Percentiles rank a stretch among this genome's conserved stretches.
Evolutionary conservation across 1,284 basidiomycete species (phyloP).

Genomic region (Austroboletus niveus): DNA sequence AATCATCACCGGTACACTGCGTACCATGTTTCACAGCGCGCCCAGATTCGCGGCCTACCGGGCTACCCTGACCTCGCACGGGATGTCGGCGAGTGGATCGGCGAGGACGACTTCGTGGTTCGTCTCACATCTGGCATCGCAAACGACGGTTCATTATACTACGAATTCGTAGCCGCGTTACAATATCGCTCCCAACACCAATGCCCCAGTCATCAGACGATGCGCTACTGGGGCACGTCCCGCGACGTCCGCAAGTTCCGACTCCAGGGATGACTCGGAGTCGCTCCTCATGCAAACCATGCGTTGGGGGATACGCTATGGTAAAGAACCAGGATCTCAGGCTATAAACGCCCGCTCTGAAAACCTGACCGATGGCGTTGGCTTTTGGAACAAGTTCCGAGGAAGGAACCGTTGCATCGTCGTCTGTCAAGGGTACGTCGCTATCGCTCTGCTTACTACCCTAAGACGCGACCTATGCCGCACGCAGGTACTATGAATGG

Average conservation of each 20-base stretch:
- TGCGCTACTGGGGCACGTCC: background rate
- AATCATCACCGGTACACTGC: background rate
- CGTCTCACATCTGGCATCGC: conserved; percentile 18
- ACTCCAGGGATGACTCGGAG: conserved; percentile 3
- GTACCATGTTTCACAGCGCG: conserved; percentile 12
- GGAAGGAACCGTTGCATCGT: conserved; percentile 79
- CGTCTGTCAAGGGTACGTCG: conserved; percentile 69
- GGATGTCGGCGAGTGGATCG: conserved; percentile 59
- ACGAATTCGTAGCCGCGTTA: conserved; percentile 44
- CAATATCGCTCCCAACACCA: conserved; percentile 71
- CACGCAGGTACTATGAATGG: conserved; percentile 86
- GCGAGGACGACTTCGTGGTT: conserved; percentile 56
- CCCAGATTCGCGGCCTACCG: conserved; percentile 42
- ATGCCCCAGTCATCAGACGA: conserved; percentile 63
- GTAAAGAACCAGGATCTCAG: conserved; percentile 69
- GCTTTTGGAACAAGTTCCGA: conserved; percentile 82
- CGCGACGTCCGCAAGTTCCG: background rate
- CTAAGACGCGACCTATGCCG: background rate
- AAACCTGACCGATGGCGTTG: conserved; percentile 68
- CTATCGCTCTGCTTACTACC: background rate
- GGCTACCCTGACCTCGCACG: conserved; percentile 39
- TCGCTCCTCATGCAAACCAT: conserved; percentile 62
- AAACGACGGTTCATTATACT: background rate
- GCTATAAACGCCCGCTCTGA: conserved; percentile 92
- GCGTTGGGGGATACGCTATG: conserved; percentile 92